Conservation (phyloP, 306 rosid genomes). For the Glycine latifolia region DNA sequence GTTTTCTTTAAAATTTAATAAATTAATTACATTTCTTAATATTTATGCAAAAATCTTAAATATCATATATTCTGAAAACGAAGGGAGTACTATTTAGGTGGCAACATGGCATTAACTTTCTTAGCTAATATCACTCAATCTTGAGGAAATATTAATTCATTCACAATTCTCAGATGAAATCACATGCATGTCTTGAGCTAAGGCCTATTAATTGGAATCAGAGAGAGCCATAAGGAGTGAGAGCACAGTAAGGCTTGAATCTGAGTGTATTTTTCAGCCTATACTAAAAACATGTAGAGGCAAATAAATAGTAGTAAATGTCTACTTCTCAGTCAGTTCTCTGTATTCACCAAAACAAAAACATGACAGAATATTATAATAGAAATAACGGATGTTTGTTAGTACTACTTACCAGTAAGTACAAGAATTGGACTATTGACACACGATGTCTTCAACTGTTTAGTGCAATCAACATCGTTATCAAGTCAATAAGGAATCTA, state of each 20-base stretch:
- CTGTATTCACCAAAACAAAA: not conserved
- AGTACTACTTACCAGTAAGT: not conserved
- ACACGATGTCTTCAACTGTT: slow-evolving; percentile 41
- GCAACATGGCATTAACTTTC: not conserved
- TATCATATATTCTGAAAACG: too few relatives aligned
- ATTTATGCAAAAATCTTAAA: too few relatives aligned
- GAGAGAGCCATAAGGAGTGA: not conserved
- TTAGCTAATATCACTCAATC: slow-evolving; percentile 10
- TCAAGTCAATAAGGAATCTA: too few relatives aligned
- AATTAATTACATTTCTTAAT: too few relatives aligned
- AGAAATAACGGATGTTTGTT: not conserved
- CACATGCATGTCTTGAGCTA: not conserved
- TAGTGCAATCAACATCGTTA: too few relatives aligned
- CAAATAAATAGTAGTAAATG: not conserved
- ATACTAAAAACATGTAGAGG: not conserved
- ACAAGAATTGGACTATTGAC: slow-evolving; percentile 11
- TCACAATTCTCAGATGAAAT: slow-evolving; percentile 2
- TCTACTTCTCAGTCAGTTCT: not conserved
- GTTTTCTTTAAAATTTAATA: too few relatives aligned
- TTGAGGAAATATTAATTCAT: not conserved
- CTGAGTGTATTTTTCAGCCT: not conserved
- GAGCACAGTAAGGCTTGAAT: not conserved
- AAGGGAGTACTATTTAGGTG: not conserved
- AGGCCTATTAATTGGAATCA: not conserved
- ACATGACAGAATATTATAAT: not conserved